Evolutionary conservation across 768 basidiomycete species (phyloP), one percentile per base, ranked within the genome.

Genomic region (Mycena venus): DNA sequence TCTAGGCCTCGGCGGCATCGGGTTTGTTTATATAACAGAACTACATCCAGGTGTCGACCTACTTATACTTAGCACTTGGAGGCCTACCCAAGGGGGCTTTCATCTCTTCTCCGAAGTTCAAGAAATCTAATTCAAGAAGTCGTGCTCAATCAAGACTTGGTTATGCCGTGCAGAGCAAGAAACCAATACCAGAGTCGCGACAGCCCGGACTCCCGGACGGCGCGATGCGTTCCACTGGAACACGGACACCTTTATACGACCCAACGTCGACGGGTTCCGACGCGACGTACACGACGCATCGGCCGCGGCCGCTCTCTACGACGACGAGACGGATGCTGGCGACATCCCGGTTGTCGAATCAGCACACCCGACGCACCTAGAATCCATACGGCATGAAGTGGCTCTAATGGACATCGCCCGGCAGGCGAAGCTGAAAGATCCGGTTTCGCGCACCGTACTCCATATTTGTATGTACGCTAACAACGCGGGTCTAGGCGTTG

Each of bases 181-280:
- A 55, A 8, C 53, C 15, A 19, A 6, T 47, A 0, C 42, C 47
- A 12, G n/a, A n/a, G n/a, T n/a, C 31, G 65, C 8, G 47, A 51
- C 25, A 14, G 53, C 49, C 60, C 72, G 72, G 3, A 73, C 68
- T 49, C 72, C 72, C 1, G 72, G 72, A 7, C 72, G 72, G 44
- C 58, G 66, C 31, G 72, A 73, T 53, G 60, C 60, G 2, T 68
- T 62, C 36, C 65, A 19, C 19, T 73, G 66, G 65, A 73, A 73
- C 51, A 42, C 47, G 17, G 15, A 49, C 14, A 10, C 47, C 15
- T 73, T 73, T 29, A 47, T 73, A 10, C 68, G 72, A 38, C 72
- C 72, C 15, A 44, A 60, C 25, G 66, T 73, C 10, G 72, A 73
- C 34, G 72, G 72, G 9, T 68, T 73, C 66, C 38, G 25, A 2